These are phyloP conservation scores for Colletotrichum sp. DNA, from an alignment of 2,329 filamentous ascomycete genomes.

Conservation along the genomic window DNA sequence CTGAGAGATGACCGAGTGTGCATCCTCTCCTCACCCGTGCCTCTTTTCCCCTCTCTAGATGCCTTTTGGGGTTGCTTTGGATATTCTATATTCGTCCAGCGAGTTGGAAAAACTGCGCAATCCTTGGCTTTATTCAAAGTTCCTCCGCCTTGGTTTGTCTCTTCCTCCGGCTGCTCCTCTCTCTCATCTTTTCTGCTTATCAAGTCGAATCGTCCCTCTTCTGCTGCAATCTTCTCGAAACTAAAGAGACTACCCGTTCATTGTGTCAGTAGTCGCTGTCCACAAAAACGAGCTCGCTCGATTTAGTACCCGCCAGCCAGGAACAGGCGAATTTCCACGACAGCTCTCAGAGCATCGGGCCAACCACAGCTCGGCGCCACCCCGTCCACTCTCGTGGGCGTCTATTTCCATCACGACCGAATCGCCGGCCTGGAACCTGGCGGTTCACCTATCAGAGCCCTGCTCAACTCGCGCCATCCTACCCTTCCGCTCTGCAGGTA, in stretches of 20 bases:
- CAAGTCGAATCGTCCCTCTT: not conserved
- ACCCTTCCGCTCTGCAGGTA: constrained; percentile 27
- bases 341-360: constrained; percentile 17
- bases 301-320: not conserved
- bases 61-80: constrained; percentile 6
- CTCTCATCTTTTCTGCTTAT: not conserved
- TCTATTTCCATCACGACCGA: constrained; percentile 46
- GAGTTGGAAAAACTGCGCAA: constrained; percentile 13
- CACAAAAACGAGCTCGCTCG: not conserved
- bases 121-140: not conserved
- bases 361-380: constrained; percentile 36
- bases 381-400: constrained; percentile 41
- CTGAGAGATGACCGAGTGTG: not conserved
- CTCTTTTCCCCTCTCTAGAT: not conserved
- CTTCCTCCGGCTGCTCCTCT: not conserved
- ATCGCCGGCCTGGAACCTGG: constrained; percentile 45
- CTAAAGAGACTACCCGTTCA: not conserved
- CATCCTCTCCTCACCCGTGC: not conserved
- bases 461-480: constrained; percentile 24
- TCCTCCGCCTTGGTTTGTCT: not conserved
- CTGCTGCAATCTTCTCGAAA: not conserved
- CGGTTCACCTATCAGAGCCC: constrained; percentile 49
- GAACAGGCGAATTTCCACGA: not conserved
- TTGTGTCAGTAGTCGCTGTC: not conserved
- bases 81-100: constrained; percentile 16